Conservation (phyloP, 495 filamentous ascomycete genomes). For the Tuber microsphaerosporum region DNA sequence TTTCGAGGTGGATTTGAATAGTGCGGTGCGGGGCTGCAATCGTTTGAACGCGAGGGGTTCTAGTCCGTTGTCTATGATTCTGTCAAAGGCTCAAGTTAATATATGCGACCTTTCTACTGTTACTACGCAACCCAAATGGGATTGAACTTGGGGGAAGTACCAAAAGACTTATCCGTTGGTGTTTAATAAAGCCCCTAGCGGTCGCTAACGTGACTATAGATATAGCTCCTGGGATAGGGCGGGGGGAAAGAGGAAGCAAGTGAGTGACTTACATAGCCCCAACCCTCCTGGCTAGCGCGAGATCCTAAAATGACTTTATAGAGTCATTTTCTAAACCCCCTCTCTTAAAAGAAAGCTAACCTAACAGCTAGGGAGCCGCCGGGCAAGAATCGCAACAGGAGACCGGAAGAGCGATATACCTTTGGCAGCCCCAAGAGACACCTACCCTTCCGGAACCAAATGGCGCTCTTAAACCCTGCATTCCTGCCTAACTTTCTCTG, state of each 20-base stretch:
- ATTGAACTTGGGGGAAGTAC: not conserved
- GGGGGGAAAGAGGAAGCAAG: not conserved
- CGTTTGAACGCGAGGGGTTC: not conserved
- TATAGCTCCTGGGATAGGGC: not conserved
- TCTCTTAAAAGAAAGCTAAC: not conserved
- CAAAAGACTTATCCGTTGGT: not conserved
- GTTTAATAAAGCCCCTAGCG: not conserved
- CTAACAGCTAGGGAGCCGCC: not conserved
- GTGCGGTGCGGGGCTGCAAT: not conserved
- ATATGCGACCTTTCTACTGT: not conserved
- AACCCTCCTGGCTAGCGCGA: not conserved
- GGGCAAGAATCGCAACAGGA: not conserved
- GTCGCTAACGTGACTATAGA: not conserved
- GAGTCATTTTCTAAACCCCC: not conserved
- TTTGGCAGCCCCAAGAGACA: not conserved
- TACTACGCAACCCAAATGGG: not conserved
- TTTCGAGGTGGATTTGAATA: not conserved
- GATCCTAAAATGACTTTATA: not conserved
- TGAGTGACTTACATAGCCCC: not conserved
- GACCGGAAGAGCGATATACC: not conserved
- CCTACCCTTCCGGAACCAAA: not conserved
- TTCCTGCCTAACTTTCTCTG: not conserved
- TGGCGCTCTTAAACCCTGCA: not conserved
- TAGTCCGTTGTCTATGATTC: not conserved
- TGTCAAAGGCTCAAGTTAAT: not conserved